Conservation (phyloP, 2,329 filamentous ascomycete species). For the Aspergillus persii region DNA sequence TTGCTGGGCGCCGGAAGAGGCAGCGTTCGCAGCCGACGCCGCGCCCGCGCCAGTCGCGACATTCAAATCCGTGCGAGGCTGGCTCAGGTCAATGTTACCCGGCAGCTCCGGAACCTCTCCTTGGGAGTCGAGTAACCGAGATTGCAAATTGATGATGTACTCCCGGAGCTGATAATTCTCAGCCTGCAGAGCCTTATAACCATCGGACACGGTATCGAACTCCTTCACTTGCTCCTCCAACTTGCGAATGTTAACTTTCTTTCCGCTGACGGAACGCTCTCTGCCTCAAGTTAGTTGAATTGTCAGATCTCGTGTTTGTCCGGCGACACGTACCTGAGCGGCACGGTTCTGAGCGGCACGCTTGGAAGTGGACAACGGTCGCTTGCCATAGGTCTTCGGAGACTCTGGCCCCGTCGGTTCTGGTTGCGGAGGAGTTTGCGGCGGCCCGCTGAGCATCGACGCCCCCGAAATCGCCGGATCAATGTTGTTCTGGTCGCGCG, state of each 20-base stretch:
- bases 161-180: constrained; percentile 91
- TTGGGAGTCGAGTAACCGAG: constrained; percentile 76
- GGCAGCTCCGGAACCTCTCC: constrained; percentile 84
- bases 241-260: constrained; percentile 97
- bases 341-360: constrained; percentile 94
- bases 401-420: constrained; percentile 47
- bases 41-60: constrained; percentile 24
- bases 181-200: constrained; percentile 74
- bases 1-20: constrained; percentile 28
- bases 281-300: constrained; percentile 48
- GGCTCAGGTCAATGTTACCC: constrained; percentile 69
- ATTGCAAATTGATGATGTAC: constrained; percentile 88
- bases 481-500: constrained; percentile 54
- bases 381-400: constrained; percentile 70
- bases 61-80: constrained; percentile 46
- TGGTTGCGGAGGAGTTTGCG: constrained; percentile 32
- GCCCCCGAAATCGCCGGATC: constrained; percentile 58
- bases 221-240: constrained; percentile 91
- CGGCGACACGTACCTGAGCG: constrained; percentile 70
- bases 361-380: constrained; percentile 92
- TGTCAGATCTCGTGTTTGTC: not conserved
- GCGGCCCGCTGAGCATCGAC: constrained; percentile 46
- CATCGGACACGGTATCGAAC: constrained; percentile 70
- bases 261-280: constrained; percentile 96
- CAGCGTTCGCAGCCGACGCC: constrained; percentile 16